phyloP scores from a whole-genome alignment of 306 rosid species.

The Prunus armeniaca region DNA sequence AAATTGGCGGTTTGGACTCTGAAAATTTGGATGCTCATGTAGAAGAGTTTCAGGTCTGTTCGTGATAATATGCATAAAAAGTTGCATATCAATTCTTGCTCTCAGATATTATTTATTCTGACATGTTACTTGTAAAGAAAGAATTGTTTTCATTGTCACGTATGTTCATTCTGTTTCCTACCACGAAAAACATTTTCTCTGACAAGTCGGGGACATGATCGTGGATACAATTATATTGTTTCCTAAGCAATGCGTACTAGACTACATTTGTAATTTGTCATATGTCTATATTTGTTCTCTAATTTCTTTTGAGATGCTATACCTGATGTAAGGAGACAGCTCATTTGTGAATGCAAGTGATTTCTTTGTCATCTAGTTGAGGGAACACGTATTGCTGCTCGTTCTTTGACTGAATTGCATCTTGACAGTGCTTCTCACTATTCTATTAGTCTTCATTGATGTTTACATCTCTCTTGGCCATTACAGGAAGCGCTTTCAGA shows the following conservation, averaged over 20 bases:
- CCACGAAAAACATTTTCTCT: neutral
- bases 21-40: conserved; percentile 39
- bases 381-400: neutral
- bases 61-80: neutral
- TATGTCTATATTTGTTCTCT: conserved; percentile 17
- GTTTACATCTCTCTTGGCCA: conserved; percentile 10
- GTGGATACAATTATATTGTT: neutral
- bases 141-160: neutral
- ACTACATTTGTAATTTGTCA: neutral
- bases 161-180: neutral
- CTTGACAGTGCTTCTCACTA: neutral
- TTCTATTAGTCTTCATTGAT: neutral
- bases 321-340: neutral
- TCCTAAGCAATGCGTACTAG: neutral
- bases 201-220: neutral
- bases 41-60: conserved; percentile 50
- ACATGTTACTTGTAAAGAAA: neutral
- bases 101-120: neutral
- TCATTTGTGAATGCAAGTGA: neutral
- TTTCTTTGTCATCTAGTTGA: neutral
- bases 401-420: neutral
- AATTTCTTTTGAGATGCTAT: neutral
- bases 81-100: conserved; percentile 13
- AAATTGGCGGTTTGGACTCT: conserved; percentile 37
- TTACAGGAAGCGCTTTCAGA: conserved; percentile 36